Evolutionary conservation across 306 rosid species (phyloP).

Genomic region (Citrullus amarus): DNA sequence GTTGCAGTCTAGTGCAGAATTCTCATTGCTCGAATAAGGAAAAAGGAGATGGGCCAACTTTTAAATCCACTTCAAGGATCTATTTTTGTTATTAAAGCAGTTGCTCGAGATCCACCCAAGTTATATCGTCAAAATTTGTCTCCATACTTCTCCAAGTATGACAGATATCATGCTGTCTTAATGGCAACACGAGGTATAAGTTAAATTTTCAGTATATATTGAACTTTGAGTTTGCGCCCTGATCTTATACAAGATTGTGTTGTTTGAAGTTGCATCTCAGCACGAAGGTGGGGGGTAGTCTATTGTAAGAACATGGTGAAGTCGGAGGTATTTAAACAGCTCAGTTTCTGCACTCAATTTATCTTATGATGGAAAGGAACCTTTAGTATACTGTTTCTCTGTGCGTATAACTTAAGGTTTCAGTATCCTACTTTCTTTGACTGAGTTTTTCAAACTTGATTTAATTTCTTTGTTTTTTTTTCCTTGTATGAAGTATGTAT

Average conservation of each 20-base stretch:
- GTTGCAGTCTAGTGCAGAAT: neutral
- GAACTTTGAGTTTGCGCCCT: neutral
- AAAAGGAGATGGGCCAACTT: constrained; percentile 31
- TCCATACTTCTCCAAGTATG: constrained; percentile 15
- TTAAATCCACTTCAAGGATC: constrained; percentile 31
- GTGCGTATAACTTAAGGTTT: neutral
- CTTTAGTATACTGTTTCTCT: neutral
- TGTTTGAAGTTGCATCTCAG: constrained; percentile 20
- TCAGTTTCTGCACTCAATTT: neutral
- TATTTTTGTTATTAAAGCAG: constrained; percentile 16
- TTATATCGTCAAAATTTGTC: constrained; percentile 14
- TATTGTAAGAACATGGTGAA: constrained; percentile 18
- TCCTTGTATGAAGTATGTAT: neutral
- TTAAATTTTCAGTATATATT: neutral
- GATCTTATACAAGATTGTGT: neutral
- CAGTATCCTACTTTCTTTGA: neutral
- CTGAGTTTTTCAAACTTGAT: neutral
- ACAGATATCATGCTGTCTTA: constrained; percentile 14
- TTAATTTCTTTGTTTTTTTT: neutral
- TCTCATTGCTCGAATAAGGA: neutral
- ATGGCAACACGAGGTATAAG: constrained; percentile 29
- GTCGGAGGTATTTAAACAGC: constrained; percentile 20
- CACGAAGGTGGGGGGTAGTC: constrained; percentile 29
- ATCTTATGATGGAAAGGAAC: neutral
- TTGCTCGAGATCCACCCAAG: constrained; percentile 22